Evolutionary conservation across 129 eudicot genomes (phyloP).

Genomic region (Pulicaria dysenterica): DNA sequence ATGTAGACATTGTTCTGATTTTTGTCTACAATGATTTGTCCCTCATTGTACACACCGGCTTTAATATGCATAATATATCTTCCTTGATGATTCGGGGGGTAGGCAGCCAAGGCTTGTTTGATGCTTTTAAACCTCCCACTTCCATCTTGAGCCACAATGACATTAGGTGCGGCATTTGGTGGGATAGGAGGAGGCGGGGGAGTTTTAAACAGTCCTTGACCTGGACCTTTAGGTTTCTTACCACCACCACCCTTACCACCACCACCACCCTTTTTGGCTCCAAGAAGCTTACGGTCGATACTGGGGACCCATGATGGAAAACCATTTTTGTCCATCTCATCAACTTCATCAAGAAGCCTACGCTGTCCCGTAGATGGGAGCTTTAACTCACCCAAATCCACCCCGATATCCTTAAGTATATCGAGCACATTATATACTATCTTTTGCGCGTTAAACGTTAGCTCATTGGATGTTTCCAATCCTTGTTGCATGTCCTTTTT

Average conservation of each 20-base stretch:
- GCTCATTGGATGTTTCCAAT: constrained; percentile 54
- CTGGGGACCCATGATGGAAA: constrained; percentile 63
- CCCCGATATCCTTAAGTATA: constrained; percentile 40
- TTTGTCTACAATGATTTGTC: constrained; percentile 45
- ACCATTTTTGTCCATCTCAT: constrained; percentile 35
- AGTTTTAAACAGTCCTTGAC: constrained; percentile 39
- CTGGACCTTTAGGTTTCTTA: not conserved
- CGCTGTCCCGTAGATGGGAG: constrained; percentile 35
- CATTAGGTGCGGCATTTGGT: constrained; percentile 43
- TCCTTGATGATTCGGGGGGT: constrained; percentile 50
- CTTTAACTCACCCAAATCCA: constrained; percentile 27
- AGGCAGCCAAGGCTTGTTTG: constrained; percentile 53
- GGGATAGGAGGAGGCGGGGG: constrained; percentile 44
- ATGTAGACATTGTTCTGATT: constrained; percentile 46
- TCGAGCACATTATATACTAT: constrained; percentile 48
- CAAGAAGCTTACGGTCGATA: constrained; percentile 56
- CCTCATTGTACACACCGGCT: constrained; percentile 64
- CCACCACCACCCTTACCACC: constrained; percentile 1
- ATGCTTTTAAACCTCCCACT: constrained; percentile 71
- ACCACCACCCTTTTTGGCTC: constrained; percentile 16
- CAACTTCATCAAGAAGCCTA: constrained; percentile 43
- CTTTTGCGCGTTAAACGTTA: constrained; percentile 57
- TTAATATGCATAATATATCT: constrained; percentile 55
- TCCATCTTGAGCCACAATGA: constrained; percentile 70
- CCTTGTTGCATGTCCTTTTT: constrained; percentile 43